These are phyloP conservation scores for Phytophthora colocasiae DNA, from an alignment of 352 stramenopile species.

Conservation along the genomic window DNA sequence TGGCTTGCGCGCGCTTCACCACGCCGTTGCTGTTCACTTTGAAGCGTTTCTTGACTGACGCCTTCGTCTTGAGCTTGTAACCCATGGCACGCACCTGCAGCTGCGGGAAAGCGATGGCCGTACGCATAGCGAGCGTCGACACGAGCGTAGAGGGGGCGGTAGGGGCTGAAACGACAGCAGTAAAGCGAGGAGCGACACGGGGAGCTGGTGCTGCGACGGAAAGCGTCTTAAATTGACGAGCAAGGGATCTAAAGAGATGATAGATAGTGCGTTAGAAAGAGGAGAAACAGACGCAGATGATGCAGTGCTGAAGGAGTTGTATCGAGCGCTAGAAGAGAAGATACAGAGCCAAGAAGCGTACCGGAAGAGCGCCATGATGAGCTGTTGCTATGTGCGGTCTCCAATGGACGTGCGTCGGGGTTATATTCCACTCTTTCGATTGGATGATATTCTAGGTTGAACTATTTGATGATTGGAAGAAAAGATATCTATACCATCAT, in stretches of 20 bases:
- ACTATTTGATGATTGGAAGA: slow-evolving; percentile 9
- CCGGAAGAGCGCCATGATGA: slow-evolving; percentile 51
- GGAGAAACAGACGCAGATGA: neutral
- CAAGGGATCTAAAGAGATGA: slow-evolving; percentile 48
- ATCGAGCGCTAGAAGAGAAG: neutral
- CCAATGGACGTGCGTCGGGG: slow-evolving; percentile 29
- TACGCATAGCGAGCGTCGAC: slow-evolving; percentile 32
- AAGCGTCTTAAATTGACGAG: slow-evolving; percentile 63
- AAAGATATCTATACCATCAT: slow-evolving; percentile 8
- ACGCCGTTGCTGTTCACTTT: slow-evolving; percentile 82
- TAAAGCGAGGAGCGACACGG: slow-evolving; percentile 31
- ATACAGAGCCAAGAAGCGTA: slow-evolving; percentile 28
- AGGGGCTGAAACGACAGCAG: slow-evolving; percentile 13
- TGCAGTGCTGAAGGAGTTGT: neutral
- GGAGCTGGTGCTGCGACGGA: slow-evolving; percentile 38
- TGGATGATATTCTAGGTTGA: slow-evolving; percentile 23
- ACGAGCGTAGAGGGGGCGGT: slow-evolving; percentile 13
- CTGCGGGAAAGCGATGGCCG: slow-evolving; percentile 43
- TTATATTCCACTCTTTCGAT: slow-evolving; percentile 13
- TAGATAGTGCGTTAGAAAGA: slow-evolving; percentile 17
- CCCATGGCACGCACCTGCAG: slow-evolving; percentile 70
- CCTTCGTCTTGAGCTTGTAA: slow-evolving; percentile 89
- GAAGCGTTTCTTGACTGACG: slow-evolving; percentile 87
- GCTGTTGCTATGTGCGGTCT: slow-evolving; percentile 36
- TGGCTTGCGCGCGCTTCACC: slow-evolving; percentile 80